Evolutionary conservation across 1,139 yeast genomes (phyloP).

Genomic region (Yamadazyma friedrichii): DNA sequence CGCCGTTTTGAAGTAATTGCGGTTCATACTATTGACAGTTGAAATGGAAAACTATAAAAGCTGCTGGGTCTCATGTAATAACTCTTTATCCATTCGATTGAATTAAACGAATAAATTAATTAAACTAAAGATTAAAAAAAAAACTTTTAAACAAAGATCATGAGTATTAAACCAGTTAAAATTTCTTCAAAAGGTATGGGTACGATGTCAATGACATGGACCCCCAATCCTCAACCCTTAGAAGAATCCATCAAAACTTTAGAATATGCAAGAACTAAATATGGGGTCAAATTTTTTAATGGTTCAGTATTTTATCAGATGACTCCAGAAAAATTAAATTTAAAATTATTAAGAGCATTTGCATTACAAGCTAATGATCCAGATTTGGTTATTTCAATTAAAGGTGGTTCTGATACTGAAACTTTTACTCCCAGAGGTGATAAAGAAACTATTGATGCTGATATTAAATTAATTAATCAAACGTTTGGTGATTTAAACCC

Average conservation of each 20-base stretch:
- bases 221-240: constrained; percentile 41
- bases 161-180: no score
- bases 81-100: no score
- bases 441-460: constrained; percentile 41
- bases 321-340: constrained; percentile 53
- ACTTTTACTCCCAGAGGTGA: constrained; percentile 43
- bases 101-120: no score
- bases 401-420: constrained; percentile 55
- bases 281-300: constrained; percentile 52
- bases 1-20: no score
- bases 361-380: constrained; percentile 45
- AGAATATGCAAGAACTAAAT: constrained; percentile 30
- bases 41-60: no score
- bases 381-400: constrained; percentile 56
- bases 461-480: constrained; percentile 48
- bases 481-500: constrained; percentile 32
- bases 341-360: constrained; percentile 16
- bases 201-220: constrained; percentile 64
- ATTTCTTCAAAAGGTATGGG: constrained; percentile 48
- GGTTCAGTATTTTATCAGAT: constrained; percentile 67
- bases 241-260: constrained; percentile 48
- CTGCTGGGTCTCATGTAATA: no score
- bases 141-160: no score
- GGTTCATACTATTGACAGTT: no score
- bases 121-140: no score